These are phyloP conservation scores for Claviceps lovelessii DNA, from an alignment of 2,329 filamentous ascomycete genomes.

Conservation along the genomic window DNA sequence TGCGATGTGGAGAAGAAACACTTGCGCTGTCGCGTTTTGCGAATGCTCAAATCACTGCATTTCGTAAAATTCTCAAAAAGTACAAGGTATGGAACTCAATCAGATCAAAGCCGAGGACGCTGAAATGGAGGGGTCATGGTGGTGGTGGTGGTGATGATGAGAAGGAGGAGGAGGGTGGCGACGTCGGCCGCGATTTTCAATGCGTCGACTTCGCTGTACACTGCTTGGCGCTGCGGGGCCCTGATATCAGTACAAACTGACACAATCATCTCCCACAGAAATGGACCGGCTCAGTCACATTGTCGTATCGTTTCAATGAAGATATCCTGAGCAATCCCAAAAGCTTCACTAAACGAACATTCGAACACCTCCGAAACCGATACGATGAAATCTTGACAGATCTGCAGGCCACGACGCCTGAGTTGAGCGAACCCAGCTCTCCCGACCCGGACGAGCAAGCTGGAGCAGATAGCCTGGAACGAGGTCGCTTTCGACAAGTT, in stretches of 20 bases:
- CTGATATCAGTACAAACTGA: background rate
- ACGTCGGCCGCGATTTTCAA: no score
- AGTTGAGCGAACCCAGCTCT: slow-evolving; percentile 25
- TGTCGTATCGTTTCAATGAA: slow-evolving; percentile 52
- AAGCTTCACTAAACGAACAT: slow-evolving; percentile 57
- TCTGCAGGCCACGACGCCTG: slow-evolving; percentile 32
- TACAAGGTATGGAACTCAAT: slow-evolving; percentile 41
- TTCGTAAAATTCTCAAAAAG: slow-evolving; percentile 74
- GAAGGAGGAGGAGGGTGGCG: no score
- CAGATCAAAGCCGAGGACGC: background rate
- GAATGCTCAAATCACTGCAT: slow-evolving; percentile 58
- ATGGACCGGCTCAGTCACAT: slow-evolving; percentile 60
- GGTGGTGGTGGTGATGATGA: no score
- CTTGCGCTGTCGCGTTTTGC: slow-evolving; percentile 57
- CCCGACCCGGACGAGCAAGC: slow-evolving; percentile 17
- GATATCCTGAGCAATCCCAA: slow-evolving; percentile 51
- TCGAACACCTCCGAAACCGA: slow-evolving; percentile 35
- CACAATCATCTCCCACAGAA: slow-evolving; percentile 33
- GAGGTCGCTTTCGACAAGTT: slow-evolving; percentile 8
- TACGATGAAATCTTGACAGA: slow-evolving; percentile 35
- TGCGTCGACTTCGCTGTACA: background rate
- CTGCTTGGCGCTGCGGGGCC: no score
- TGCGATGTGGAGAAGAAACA: slow-evolving; percentile 55
- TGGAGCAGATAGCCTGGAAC: slow-evolving; percentile 1
- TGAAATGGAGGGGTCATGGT: background rate